Conservation (phyloP, 495 filamentous ascomycete species). For the Penicillium lividum region DNA sequence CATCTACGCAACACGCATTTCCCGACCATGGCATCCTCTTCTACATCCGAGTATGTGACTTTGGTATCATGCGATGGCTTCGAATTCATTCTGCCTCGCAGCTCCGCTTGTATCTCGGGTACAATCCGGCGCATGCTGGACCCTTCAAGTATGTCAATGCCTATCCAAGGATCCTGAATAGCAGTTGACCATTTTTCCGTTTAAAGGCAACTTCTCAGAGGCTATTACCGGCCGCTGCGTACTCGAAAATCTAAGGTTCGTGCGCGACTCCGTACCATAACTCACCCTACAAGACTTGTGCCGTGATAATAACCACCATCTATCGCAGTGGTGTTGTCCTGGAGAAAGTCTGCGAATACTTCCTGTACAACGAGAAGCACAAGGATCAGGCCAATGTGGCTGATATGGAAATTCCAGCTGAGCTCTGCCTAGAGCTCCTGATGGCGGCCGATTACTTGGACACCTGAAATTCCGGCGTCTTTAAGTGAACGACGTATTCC, state of each 20-base stretch:
- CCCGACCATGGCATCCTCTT: background rate
- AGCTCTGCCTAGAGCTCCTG: conserved; percentile 77
- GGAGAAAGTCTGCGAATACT: conserved; percentile 90
- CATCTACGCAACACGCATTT: conserved; percentile 10
- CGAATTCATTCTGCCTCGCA: conserved; percentile 82
- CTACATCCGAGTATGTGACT: conserved; percentile 66
- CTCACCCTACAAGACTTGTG: background rate
- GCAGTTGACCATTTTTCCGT: conserved; percentile 5
- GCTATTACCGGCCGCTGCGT: conserved; percentile 62
- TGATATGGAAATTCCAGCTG: conserved; percentile 83
- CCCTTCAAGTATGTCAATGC: conserved; percentile 59
- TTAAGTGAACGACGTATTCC: background rate
- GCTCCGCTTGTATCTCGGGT: conserved; percentile 70
- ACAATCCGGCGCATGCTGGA: conserved; percentile 86
- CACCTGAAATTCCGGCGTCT: conserved; percentile 15
- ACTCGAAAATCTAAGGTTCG: conserved; percentile 74
- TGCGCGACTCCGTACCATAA: conserved; percentile 2
- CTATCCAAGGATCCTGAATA: conserved; percentile 1
- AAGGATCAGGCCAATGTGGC: conserved; percentile 73
- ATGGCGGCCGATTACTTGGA: conserved; percentile 79
- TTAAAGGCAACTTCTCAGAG: conserved; percentile 70
- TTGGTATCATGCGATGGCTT: conserved; percentile 84
- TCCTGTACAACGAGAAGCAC: conserved; percentile 85
- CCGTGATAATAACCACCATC: conserved; percentile 3
- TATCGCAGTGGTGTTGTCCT: conserved; percentile 71